phyloP scores from a whole-genome alignment of 345 rosid genomes.

The Boechera stricta region DNA sequence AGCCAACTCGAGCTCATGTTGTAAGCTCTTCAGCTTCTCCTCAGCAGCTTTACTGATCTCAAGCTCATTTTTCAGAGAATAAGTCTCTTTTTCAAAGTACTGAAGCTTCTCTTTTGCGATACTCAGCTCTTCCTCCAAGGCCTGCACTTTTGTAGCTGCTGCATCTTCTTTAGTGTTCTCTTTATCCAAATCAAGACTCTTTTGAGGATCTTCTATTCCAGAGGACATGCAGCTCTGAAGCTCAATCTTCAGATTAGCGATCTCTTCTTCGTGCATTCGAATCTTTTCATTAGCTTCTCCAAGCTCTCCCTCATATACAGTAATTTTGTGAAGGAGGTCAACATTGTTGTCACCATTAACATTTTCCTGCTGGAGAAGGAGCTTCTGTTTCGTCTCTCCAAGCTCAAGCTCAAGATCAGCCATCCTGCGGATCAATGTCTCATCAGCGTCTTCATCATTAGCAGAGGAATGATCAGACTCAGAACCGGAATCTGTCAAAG shows the following conservation, averaged over 20 bases:
- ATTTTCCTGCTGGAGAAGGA: slow-evolving; percentile 53
- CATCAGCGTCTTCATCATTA: slow-evolving; percentile 53
- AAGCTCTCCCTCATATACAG: slow-evolving; percentile 60
- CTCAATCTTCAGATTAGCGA: slow-evolving; percentile 57
- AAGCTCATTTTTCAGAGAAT: slow-evolving; percentile 53
- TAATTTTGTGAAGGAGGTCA: slow-evolving; percentile 50
- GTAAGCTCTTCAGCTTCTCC: slow-evolving; percentile 47
- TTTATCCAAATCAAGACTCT: slow-evolving; percentile 38
- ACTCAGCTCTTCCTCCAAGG: slow-evolving; percentile 56
- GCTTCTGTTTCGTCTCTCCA: slow-evolving; percentile 58
- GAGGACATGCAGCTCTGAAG: slow-evolving; percentile 49
- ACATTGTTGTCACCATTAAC: slow-evolving; percentile 39
- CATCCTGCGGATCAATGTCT: slow-evolving; percentile 53
- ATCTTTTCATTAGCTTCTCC: slow-evolving; percentile 58
- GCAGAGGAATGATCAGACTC: slow-evolving; percentile 57
- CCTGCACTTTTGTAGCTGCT: slow-evolving; percentile 30
- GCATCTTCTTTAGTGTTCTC: slow-evolving; percentile 40
- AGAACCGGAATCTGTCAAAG: slow-evolving; percentile 65
- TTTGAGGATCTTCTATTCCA: slow-evolving; percentile 33
- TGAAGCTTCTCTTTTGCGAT: slow-evolving; percentile 57
- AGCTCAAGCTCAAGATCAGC: slow-evolving; percentile 65
- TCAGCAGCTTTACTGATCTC: slow-evolving; percentile 44
- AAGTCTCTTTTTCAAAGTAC: slow-evolving; percentile 55
- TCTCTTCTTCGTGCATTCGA: slow-evolving; percentile 56
- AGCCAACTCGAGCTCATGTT: slow-evolving; percentile 56